Base-by-base conservation (phyloP, 2,329 filamentous ascomycete species). In the Microsporum ferrugineum region DNA sequence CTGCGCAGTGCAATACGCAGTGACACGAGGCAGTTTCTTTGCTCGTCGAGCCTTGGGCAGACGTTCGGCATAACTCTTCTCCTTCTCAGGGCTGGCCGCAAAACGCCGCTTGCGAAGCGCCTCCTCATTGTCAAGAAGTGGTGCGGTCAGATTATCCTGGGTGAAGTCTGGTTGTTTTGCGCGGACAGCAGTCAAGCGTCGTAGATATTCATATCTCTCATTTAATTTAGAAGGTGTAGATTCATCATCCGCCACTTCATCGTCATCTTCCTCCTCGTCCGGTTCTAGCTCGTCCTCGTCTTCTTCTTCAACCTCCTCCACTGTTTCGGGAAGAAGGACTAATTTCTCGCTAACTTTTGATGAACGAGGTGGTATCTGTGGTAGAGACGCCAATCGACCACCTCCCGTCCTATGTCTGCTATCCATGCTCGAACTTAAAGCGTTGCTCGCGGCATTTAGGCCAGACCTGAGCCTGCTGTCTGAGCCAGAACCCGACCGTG, bases 341-440 rank as follows among this genome's bases (percentile, higher is more conserved):
- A 99, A 80, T 76, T 97, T 97, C 77, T 97, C 90, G 73, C 89
- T 96, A 65, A 95, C 87, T 74, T 97, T 96, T 33, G 90, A 95
- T 41, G 91, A 95, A 59, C 94, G 84, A 4, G 89, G 87, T 0
- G 92, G 94, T 66, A 96, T 79, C 65, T 84, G 80, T 60, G 81
- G 78, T 58, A 75, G 70, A 5, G 80, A 80, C 0, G 80, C 76
- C 55, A 83, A 72, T 76, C 82, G 79, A 8, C 81, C 49, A 80
- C 79, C 6, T 60, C 59, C 56, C 49, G 45, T 14, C 12, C 55
- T 17, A 10, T 63, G 39, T 58, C 63, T 60, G 14, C 49, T 29
- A 51, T 63, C 60, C 33, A 61, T 58, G 14, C 65, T 58, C 36
- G 59, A 58, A 7, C 55, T 36, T 2, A 57, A 27, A n/a, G 36